Evolutionary conservation across 78 protist species (phyloP), one percentile per base, ranked within the genome.

Genomic region (Dictyostelium citrinum): DNA sequence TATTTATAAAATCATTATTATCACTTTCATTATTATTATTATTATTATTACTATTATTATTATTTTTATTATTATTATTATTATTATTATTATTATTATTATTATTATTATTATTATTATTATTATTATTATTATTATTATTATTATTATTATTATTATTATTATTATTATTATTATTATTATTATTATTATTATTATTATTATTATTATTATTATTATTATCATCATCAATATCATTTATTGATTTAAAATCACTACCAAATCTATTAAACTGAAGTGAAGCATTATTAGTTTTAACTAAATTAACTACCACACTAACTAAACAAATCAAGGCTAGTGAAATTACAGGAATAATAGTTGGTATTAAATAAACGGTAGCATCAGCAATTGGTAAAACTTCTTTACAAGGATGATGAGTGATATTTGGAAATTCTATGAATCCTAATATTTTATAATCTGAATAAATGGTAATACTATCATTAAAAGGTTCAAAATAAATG

Each of bases 391-490:
- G 84, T 58, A 55, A 12, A 16, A 46, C 14, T 58, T 80, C 84
- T 33, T 35, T 58, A 58, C 84, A 80, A 2, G n/a, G 35, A 7
- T 20, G 72, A 55, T 22, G 55, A 35, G 43, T 35, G 2, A 31
- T 22, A 35, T n/a, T 24, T 22, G 43, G 72, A 22, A 29, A 24
- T 27, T 78, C 35, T 3, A 22, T 29, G 22, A 55, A 22, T 1
- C n/a, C 39, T 16, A 80, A 10, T 16, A 80, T 80, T 80, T n/a
- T 20, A 22, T 20, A 80, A 58, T 80, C 84, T 22, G 84, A 70
- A 46, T 8, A 55, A 17, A 80, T 10, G 3, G 49, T 55, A 5
- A 80, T 27, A 35, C 64, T 55, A 27, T 33, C 37, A 31, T 49
- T 31, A 24, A 24, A 80, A 16, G 84, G 68, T 58, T 80, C 84